A percentile compares a stretch with the other conserved stretches of the same genome.
phyloP scores from a whole-genome alignment of 1,139 yeast genomes.

The Sugiyamaella castrensis region DNA sequence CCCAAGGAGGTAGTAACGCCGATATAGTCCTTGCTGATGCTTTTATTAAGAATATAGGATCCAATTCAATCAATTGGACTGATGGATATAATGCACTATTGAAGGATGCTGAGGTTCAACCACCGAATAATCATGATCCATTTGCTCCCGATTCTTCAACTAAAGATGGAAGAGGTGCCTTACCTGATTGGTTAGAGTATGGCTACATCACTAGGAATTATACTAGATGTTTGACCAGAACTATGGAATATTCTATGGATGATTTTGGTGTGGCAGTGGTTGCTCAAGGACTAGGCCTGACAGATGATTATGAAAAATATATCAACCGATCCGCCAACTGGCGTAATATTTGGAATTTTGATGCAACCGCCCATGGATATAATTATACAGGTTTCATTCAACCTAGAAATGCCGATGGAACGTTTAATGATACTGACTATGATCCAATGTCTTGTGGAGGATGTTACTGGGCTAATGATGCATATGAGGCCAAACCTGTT shows the following conservation, averaged over 20 bases:
- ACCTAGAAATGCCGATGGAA: slow-evolving; percentile 39
- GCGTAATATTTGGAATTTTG: slow-evolving; percentile 42
- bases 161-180: slow-evolving; percentile 16
- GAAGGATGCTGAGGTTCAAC: slow-evolving; percentile 40
- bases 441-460: slow-evolving; percentile 17
- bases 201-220: slow-evolving; percentile 16
- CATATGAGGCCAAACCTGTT: slow-evolving; percentile 19
- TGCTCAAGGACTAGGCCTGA: slow-evolving; percentile 37
- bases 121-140: slow-evolving; percentile 16
- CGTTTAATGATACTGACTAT: slow-evolving; percentile 34
- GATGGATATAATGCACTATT: slow-evolving; percentile 41
- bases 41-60: slow-evolving; percentile 35
- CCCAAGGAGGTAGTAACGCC: slow-evolving; percentile 45
- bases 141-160: slow-evolving; percentile 16
- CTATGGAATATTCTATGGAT: slow-evolving; percentile 43
- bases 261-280: slow-evolving; percentile 42
- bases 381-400: slow-evolving; percentile 40
- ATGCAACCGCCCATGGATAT: slow-evolving; percentile 35
- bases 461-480: slow-evolving; percentile 17
- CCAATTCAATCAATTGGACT: slow-evolving; percentile 34
- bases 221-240: slow-evolving; percentile 41
- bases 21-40: slow-evolving; percentile 46
- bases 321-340: slow-evolving; percentile 40
- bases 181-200: slow-evolving; percentile 16
- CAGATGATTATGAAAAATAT: slow-evolving; percentile 35